phyloP scores from a whole-genome alignment of 106 monocot genomes.

The Dendrobium nobile region DNA sequence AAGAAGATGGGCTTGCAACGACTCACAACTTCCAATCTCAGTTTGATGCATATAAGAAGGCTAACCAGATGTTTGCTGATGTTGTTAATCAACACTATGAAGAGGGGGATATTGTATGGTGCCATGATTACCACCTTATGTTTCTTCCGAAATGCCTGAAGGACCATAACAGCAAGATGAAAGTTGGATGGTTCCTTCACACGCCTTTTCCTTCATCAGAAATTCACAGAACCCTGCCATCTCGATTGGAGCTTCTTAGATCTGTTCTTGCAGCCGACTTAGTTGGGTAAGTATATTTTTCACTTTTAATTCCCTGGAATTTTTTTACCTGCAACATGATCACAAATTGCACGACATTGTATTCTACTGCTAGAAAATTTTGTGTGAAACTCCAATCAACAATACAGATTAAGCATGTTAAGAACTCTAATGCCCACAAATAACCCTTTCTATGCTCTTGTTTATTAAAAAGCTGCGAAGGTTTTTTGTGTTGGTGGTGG shows the following conservation, averaged over 20 bases:
- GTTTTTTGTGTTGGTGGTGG: background rate
- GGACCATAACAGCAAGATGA: conserved; percentile 42
- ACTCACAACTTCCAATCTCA: conserved; percentile 97
- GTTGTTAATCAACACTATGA: conserved; percentile 91
- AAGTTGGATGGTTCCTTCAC: conserved; percentile 94
- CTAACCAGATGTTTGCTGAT: conserved; percentile 97
- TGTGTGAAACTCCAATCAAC: background rate
- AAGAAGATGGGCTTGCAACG: conserved; percentile 89
- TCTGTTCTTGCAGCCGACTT: conserved; percentile 84
- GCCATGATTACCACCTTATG: conserved; percentile 99
- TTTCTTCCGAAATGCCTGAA: conserved; percentile 94
- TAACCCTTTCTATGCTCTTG: background rate
- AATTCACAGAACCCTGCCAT: conserved; percentile 81
- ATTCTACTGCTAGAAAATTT: background rate
- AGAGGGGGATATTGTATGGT: conserved; percentile 98
- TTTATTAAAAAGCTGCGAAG: background rate
- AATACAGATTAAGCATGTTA: background rate
- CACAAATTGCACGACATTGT: background rate
- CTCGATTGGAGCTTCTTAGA: conserved; percentile 71
- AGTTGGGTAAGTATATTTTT: conserved; percentile 56
- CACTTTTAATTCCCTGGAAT: background rate
- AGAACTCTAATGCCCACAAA: background rate
- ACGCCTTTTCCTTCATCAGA: conserved; percentile 93
- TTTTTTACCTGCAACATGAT: background rate
- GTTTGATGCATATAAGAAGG: conserved; percentile 89